Evolutionary conservation across 139 green algal species (phyloP), one percentile per base, ranked within the genome.

Genomic region (Volvox africanus): DNA sequence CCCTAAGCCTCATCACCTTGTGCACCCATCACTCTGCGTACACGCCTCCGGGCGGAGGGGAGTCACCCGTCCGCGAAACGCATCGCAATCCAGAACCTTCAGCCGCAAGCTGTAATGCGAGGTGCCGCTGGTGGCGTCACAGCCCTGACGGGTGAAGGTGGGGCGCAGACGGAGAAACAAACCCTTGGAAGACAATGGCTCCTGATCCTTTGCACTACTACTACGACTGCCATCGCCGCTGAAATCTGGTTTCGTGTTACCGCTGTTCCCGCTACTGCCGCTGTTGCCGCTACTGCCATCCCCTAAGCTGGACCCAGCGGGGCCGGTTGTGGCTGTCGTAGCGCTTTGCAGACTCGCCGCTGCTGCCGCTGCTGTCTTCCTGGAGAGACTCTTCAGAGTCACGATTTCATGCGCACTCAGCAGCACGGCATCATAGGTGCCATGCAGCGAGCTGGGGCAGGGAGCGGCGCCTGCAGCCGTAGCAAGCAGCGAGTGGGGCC

Each of bases 121-220:
- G 32, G 75, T 81, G 75, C 75, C 75, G 75, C 75, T 81, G 75
- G 75, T 30, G 1, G 75, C 32, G 33, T 81, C 75, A 24, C 75
- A 81, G 24, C 75, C 33, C 32, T 30, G 75, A 1, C 44, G 17
- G 21, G 30, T 61, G 75, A 61, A 81, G 32, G 32, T 81, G 32
- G 75, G 75, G 2, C 30, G 75, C 75, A 81, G 75, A 30, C 30
- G 61, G 32, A 81, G 75, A 11, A 81, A 81, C 32, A 81, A 3
- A 20, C 75, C 75, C 17, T 81, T 30, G 32, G 75, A 81, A 20
- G 75, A 61, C 17, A 79, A 18, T 14, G 71, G 71, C 67, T 75
- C 67, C 67, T 6, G 22, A 28, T 14, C 11, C 22, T n/a, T n/a
- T n/a, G n/a, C 22, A 28, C 3, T 12, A 26, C 67, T 28, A 28